Evolutionary conservation across 2,329 filamentous ascomycete genomes (phyloP).

Genomic region (Trichoderma sp.): DNA sequence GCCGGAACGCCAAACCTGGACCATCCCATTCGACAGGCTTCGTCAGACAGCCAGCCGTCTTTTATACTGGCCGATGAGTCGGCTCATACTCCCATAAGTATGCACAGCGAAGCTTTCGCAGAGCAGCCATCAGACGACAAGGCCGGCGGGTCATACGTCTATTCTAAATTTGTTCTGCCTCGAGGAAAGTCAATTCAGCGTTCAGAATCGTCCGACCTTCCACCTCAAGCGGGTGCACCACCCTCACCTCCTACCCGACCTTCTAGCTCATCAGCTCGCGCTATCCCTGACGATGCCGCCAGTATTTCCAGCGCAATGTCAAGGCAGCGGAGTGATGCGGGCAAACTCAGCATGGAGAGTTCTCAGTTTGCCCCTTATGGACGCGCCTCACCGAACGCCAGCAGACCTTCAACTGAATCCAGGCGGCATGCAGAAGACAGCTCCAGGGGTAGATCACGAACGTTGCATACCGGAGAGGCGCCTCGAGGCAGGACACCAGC

Average conservation of each 20-base stretch:
- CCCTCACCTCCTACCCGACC: slow-evolving; percentile 61
- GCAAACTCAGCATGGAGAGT: slow-evolving; percentile 50
- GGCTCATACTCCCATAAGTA: slow-evolving; percentile 67
- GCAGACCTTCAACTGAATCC: slow-evolving; percentile 45
- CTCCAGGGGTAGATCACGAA: slow-evolving; percentile 45
- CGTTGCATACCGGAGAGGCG: slow-evolving; percentile 39
- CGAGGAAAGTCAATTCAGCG: slow-evolving; percentile 77
- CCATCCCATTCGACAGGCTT: slow-evolving; percentile 59
- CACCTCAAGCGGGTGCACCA: slow-evolving; percentile 48
- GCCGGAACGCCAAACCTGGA: slow-evolving; percentile 60
- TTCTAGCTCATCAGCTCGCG: slow-evolving; percentile 51
- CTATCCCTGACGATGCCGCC: slow-evolving; percentile 38
- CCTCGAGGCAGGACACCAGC: slow-evolving; percentile 44
- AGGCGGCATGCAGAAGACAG: slow-evolving; percentile 48
- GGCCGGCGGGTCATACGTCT: slow-evolving; percentile 70
- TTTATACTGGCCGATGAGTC: slow-evolving; percentile 62
- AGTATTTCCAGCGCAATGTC: slow-evolving; percentile 33
- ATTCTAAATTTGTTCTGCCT: slow-evolving; percentile 80
- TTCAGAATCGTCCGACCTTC: slow-evolving; percentile 56
- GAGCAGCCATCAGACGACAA: slow-evolving; percentile 48
- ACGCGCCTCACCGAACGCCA: slow-evolving; percentile 44
- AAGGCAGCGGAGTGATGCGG: slow-evolving; percentile 49
- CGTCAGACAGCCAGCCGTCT: slow-evolving; percentile 65
- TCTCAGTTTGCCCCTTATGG: slow-evolving; percentile 35
- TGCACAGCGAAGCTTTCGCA: slow-evolving; percentile 66